Evolutionary conservation across 805 yeast species (phyloP).

Genomic region (Pichia heedii): DNA sequence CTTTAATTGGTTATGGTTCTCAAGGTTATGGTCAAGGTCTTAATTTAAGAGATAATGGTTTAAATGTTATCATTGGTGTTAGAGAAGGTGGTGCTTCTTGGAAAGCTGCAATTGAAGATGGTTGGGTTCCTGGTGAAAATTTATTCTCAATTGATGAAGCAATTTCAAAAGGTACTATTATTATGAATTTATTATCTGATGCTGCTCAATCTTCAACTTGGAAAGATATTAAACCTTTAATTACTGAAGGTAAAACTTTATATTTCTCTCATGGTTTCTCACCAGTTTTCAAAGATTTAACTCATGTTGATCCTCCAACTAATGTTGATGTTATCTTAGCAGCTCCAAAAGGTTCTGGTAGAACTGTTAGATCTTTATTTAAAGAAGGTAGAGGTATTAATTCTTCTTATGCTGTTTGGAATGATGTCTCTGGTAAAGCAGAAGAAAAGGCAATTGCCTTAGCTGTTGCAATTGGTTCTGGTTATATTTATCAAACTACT

Average conservation of each 20-base stretch:
- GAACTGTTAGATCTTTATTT: constrained; percentile 98
- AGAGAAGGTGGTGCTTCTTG: constrained; percentile 98
- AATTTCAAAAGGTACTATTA: constrained; percentile 78
- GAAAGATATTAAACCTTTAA: constrained; percentile 74
- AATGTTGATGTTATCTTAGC: constrained; percentile 95
- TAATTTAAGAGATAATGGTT: constrained; percentile 97
- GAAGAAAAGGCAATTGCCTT: constrained; percentile 98
- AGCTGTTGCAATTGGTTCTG: constrained; percentile 99
- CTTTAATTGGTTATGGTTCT: constrained; percentile 98
- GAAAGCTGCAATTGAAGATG: constrained; percentile 99
- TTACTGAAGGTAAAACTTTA: constrained; percentile 95
- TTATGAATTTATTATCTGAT: constrained; percentile 97
- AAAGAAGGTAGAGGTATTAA: constrained; percentile 99
- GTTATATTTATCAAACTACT: constrained; percentile 99
- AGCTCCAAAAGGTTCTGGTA: constrained; percentile 99
- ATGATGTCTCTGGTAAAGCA: constrained; percentile 97
- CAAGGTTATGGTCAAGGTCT: constrained; percentile 99
- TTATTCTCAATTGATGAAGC: constrained; percentile 94
- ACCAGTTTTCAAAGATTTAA: constrained; percentile 96
- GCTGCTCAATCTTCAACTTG: constrained; percentile 99
- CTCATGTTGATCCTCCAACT: constrained; percentile 91
- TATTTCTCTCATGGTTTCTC: constrained; percentile 99
- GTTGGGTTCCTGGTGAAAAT: constrained; percentile 99
- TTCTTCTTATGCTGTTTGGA: constrained; percentile 99
- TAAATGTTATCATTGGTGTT: constrained; percentile 96